These are phyloP conservation scores for Aureobasidium sp. DNA, from an alignment of 2,329 filamentous ascomycete species.

Conservation along the genomic window DNA sequence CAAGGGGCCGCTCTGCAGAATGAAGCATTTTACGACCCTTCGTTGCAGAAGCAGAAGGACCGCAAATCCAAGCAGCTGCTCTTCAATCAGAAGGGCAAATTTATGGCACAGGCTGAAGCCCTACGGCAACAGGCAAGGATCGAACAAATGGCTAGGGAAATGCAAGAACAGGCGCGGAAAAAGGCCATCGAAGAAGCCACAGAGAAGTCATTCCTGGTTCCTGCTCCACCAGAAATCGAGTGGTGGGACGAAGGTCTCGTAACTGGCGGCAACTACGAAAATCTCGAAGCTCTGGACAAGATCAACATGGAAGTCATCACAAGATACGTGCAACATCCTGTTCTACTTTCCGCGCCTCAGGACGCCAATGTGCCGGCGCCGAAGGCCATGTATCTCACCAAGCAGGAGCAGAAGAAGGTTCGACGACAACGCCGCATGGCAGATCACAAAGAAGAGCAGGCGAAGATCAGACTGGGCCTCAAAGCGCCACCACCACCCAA, in stretches of 20 bases:
- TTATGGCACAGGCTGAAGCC: constrained; percentile 88
- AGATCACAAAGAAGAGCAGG: constrained; percentile 90
- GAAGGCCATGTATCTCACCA: constrained; percentile 88
- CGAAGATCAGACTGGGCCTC: constrained; percentile 86
- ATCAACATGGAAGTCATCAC: constrained; percentile 58
- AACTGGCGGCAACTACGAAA: constrained; percentile 61
- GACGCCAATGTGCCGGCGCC: constrained; percentile 71
- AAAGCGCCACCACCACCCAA: constrained; percentile 88
- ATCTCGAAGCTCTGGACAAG: constrained; percentile 52
- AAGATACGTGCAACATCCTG: constrained; percentile 84
- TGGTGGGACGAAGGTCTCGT: constrained; percentile 96
- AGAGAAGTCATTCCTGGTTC: constrained; percentile 82
- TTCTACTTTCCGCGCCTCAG: constrained; percentile 83
- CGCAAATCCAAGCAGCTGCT: constrained; percentile 69
- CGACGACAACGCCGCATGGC: constrained; percentile 85
- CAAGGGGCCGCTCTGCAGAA: constrained; percentile 44
- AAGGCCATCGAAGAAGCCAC: constrained; percentile 92
- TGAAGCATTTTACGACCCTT: constrained; percentile 81
- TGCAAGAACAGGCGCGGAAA: constrained; percentile 78
- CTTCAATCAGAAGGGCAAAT: constrained; percentile 96
- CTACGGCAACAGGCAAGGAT: constrained; percentile 78
- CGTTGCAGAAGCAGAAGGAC: constrained; percentile 51
- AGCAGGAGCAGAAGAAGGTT: constrained; percentile 84
- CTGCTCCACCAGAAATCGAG: constrained; percentile 78
- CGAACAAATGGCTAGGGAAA: constrained; percentile 90